Evolutionary conservation across 2,329 filamentous ascomycete species (phyloP).

Genomic region (Alternaria metachromatica): DNA sequence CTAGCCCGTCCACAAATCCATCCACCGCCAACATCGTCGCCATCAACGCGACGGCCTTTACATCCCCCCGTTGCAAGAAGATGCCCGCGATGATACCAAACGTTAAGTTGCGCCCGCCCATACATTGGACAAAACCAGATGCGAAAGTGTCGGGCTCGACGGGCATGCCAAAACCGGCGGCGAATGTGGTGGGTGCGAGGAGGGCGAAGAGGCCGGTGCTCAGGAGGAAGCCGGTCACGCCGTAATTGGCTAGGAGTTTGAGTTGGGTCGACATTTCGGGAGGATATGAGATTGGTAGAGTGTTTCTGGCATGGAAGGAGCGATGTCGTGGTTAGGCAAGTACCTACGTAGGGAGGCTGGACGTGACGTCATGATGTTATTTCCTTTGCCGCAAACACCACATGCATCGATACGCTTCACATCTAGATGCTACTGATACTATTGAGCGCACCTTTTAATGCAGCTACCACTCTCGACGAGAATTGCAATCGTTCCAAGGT

Average conservation of each 20-base stretch:
- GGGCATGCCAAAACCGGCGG: constrained; percentile 20
- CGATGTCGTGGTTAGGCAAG: neutral
- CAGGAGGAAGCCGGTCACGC: constrained; percentile 17
- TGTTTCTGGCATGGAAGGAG: neutral
- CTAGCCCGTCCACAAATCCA: constrained; percentile 18
- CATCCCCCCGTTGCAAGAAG: constrained; percentile 9
- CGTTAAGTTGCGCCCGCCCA: constrained; percentile 22
- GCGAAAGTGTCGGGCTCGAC: constrained; percentile 16
- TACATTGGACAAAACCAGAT: constrained; percentile 24
- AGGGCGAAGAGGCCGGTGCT: constrained; percentile 16
- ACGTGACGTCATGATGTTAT: neutral
- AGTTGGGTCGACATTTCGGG: constrained; percentile 1
- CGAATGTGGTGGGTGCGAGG: constrained; percentile 18
- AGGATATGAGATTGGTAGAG: neutral
- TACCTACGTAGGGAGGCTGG: neutral
- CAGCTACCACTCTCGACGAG: neutral
- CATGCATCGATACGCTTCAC: neutral
- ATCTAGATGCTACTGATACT: neutral
- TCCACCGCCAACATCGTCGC: constrained; percentile 20
- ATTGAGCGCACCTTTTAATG: neutral
- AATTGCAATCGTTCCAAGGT: neutral
- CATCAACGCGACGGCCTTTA: constrained; percentile 16
- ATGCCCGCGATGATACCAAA: constrained; percentile 20
- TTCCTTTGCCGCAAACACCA: neutral
- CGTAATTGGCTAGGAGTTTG: constrained; percentile 20